Base-by-base conservation (phyloP, 2,329 filamentous ascomycete genomes). In the Sphaerulina musiva region DNA sequence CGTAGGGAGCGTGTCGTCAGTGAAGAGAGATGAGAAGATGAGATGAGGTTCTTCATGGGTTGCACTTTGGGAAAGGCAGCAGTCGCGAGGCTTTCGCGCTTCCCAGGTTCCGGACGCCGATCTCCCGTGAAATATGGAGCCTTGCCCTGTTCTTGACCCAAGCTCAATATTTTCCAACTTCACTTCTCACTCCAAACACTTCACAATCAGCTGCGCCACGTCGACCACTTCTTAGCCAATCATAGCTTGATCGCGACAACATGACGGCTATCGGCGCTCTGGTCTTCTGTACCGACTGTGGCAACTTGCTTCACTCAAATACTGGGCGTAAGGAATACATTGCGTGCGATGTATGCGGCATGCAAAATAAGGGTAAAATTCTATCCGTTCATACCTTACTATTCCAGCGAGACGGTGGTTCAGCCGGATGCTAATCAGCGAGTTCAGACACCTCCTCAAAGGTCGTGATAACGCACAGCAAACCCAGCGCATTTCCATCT, bases 201-300 rank as follows among this genome's bases (percentile, higher is more conserved):
- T 49, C 17, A 34, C 39, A 43, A 36, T 7, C 23, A 34, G 26
- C n/a, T 34, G 41, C 17, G 31, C 17, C 32, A 39, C 48, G 11
- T 44, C 11, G 12, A 29, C 20, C 4, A 20, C 12, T 20, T 20
- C 29, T 5, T 12, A 26, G 11, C 17, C 42, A 44, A 12, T 29
- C 42, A 26, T 20, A 26, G 10, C 14, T 29, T 11, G 20, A 12
- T 44, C 20, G 42, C 34, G 34, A 38, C 42, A 75, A 64, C 58
- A 96, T 96, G 92, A 84, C 91, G 61, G 84, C 88, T 14, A 90
- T 96, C 62, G 92, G 90, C 53, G 92, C 90, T 49, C 78, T 97
- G 40, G 85, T 95, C 36, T 97, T 97, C 72, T 97, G 92, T 76
- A 88, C 80, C 51, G 88, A 91, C 69, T 97, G 92, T 71, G 92